Conservation (phyloP, 768 basidiomycete genomes). For the Piloderma croceum region DNA sequence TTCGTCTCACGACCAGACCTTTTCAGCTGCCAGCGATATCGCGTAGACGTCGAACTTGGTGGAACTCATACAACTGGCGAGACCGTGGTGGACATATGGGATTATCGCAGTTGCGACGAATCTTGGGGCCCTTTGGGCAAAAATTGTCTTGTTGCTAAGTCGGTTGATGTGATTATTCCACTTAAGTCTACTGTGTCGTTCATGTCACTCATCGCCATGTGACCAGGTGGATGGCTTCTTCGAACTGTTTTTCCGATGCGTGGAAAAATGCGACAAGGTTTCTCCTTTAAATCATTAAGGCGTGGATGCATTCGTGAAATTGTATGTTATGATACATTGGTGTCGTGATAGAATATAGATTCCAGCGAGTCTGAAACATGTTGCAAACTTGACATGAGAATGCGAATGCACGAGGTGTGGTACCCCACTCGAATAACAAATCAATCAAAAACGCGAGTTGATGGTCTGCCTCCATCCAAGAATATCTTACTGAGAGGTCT, state of each 20-base stretch:
- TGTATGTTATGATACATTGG: background rate
- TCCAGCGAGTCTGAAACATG: background rate
- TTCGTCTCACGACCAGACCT: slow-evolving; percentile 67
- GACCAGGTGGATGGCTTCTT: slow-evolving; percentile 61
- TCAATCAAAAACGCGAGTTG: slow-evolving; percentile 25
- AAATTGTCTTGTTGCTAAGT: slow-evolving; percentile 69
- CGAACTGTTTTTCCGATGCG: slow-evolving; percentile 53
- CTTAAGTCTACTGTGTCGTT: background rate
- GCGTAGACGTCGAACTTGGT: slow-evolving; percentile 77
- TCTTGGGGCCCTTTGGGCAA: slow-evolving; percentile 70
- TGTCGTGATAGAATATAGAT: background rate
- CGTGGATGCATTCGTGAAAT: background rate
- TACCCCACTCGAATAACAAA: too few relatives aligned
- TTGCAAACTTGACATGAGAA: too few relatives aligned
- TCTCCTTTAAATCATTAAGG: slow-evolving; percentile 49
- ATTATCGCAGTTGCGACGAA: slow-evolving; percentile 50
- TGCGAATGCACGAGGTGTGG: too few relatives aligned
- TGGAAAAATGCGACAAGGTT: slow-evolving; percentile 50
- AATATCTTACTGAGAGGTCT: slow-evolving; percentile 78
- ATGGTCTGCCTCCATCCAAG: slow-evolving; percentile 49
- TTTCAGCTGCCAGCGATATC: slow-evolving; percentile 56
- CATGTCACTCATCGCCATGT: background rate
- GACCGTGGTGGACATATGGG: slow-evolving; percentile 76
- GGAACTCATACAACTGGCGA: slow-evolving; percentile 67
- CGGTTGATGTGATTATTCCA: slow-evolving; percentile 48